Evolutionary conservation across 495 filamentous ascomycete genomes (phyloP), one percentile per base, ranked within the genome.

Genomic region (Penicillium canariense): DNA sequence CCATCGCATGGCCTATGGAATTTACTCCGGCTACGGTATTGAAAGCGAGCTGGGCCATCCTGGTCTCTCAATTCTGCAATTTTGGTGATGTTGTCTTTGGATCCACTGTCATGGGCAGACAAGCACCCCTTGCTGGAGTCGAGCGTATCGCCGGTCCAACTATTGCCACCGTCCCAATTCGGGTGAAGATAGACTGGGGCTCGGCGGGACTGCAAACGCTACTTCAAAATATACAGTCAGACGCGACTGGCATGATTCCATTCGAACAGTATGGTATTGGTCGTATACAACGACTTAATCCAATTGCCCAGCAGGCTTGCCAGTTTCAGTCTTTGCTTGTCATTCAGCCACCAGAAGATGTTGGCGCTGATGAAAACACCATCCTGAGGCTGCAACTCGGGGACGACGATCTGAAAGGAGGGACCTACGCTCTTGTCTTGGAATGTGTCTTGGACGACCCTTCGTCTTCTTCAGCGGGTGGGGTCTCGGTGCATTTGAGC

Each of bases 101-200:
- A 11, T 52, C 61, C 4, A 70, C 66, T 2, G 42, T 71, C 0
- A 50, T 66, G 5, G 76, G 76, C 5, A 57, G 77, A 14, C 61
- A 68, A 26, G 69, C 67, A n/a, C 39, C 69, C 11, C 46, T 77
- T 3, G 22, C 61, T 1, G 72, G 65, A 0, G 68, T 70, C 36
- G 68, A 57, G 8, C 34, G 62, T 12, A 60, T 81, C 8, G 56
- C 62, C 20, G 75, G 64, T 9, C 77, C 77, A 14, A 77, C 73
- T 0, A 69, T 79, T 45, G 65, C 74, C 17, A 75, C 72, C 1
- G 68, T 85, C 17, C 85, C 85, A 0, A 54, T 84, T 4, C 70
- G 80, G 1, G 64, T 84, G 7, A 43, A 35, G 9, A 22, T 69
- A 23, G 52, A 76, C 38, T 46, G 61, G 18, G 18, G 4, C 34